These are phyloP conservation scores for Saksenaea oblongispora DNA, from an alignment of 371 early-diverging fungal species.

Conservation along the genomic window DNA sequence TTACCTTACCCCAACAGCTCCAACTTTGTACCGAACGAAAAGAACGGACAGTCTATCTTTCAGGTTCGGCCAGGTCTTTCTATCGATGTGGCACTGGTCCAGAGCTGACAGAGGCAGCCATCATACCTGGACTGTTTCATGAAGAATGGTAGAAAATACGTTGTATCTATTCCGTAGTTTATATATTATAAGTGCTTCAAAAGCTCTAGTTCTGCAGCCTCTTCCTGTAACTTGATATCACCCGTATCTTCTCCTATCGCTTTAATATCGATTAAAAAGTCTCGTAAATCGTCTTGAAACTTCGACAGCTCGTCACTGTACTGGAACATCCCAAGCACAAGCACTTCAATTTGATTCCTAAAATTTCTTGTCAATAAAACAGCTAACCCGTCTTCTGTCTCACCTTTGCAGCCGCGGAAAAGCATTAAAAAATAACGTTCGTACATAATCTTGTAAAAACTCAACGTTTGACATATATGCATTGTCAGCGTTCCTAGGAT, in stretches of 20 bases:
- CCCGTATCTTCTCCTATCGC: conserved; percentile 24
- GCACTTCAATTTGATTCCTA: conserved; percentile 78
- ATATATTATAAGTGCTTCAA: conserved; percentile 4
- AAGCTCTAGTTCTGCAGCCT: conserved; percentile 28
- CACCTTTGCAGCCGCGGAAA: conserved; percentile 87
- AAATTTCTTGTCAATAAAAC: neutral
- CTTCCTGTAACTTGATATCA: conserved; percentile 18
- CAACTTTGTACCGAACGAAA: conserved; percentile 7
- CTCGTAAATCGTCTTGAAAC: conserved; percentile 89
- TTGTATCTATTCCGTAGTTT: neutral
- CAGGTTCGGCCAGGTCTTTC: conserved; percentile 1
- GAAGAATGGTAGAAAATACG: conserved; percentile 4
- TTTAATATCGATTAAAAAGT: conserved; percentile 80
- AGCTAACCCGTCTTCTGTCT: conserved; percentile 7
- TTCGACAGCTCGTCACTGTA: conserved; percentile 72
- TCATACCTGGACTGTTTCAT: conserved; percentile 7
- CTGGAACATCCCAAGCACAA: conserved; percentile 86
- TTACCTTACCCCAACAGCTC: conserved; percentile 31
- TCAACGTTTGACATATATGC: conserved; percentile 78
- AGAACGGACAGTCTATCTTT: conserved; percentile 10
- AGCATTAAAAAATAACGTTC: conserved; percentile 70
- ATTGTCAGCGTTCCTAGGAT: conserved; percentile 64
- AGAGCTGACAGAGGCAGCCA: conserved; percentile 9
- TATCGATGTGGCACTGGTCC: conserved; percentile 8
- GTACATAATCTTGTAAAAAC: conserved; percentile 78